A percentile compares a stretch with the other conserved stretches of the same genome.
Conservation (phyloP, 192 early-diverging fungal species). For the Kappamyces sp. region DNA sequence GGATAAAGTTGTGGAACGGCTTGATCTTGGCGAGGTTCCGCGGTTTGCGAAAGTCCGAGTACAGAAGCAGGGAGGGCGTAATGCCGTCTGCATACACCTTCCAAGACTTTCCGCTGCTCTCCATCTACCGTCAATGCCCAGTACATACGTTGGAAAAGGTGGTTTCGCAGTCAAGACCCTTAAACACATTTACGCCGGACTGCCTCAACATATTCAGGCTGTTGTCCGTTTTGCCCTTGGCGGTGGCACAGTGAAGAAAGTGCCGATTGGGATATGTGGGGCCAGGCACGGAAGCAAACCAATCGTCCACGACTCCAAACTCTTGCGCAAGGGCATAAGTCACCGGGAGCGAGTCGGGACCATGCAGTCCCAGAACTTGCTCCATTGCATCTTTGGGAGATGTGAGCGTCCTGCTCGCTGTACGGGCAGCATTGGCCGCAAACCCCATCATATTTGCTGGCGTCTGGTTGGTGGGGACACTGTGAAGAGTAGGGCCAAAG, state of each 20-base stretch:
- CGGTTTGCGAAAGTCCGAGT: background rate
- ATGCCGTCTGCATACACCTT: background rate
- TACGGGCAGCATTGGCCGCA: background rate
- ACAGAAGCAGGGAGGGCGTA: conserved; percentile 19
- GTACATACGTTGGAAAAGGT: conserved; percentile 1
- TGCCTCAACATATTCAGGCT: background rate
- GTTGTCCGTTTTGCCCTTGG: conserved; percentile 12
- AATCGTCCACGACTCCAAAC: conserved; percentile 28
- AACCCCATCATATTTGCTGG: conserved; percentile 25
- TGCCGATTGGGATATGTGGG: background rate
- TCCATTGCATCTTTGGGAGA: background rate
- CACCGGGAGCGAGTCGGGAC: conserved; percentile 19
- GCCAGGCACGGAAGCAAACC: conserved; percentile 26
- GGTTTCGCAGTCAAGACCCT: conserved; percentile 2
- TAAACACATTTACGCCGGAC: background rate
- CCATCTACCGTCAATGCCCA: background rate
- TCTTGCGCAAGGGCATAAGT: conserved; percentile 22
- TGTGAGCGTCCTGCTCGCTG: background rate
- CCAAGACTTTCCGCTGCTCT: background rate
- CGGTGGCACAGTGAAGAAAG: conserved; percentile 21
- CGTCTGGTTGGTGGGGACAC: background rate
- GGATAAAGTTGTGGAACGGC: background rate
- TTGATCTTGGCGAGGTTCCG: conserved; percentile 23
- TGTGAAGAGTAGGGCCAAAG: background rate
- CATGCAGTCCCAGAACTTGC: conserved; percentile 5